Conservation (phyloP, 306 rosid species). For the Pyrus pyrifolia region DNA sequence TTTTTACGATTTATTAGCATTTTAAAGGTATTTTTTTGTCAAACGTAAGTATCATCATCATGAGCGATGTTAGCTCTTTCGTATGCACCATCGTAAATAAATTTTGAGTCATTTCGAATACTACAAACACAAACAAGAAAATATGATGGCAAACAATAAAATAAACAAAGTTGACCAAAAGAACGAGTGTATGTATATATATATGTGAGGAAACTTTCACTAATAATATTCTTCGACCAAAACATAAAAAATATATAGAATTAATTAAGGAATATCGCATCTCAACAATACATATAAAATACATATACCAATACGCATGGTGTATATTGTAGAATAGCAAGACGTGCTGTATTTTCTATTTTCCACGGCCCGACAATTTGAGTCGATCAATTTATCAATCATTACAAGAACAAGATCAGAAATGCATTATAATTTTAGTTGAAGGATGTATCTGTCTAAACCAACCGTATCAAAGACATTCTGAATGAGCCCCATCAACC, state of each 20-base stretch:
- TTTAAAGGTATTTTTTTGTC: background rate
- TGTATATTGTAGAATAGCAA: background rate
- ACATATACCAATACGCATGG: background rate
- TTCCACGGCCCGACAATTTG: background rate
- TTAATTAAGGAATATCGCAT: background rate
- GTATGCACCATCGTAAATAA: background rate
- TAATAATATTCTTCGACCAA: too few relatives aligned
- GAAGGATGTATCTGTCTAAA: background rate
- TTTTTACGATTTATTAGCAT: too few relatives aligned
- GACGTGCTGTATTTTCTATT: background rate
- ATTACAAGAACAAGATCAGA: too few relatives aligned
- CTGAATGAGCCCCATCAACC: background rate
- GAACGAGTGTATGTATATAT: too few relatives aligned
- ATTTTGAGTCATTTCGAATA: background rate
- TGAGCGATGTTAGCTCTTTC: background rate
- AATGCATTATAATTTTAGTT: background rate
- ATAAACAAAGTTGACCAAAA: too few relatives aligned
- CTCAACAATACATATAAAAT: background rate
- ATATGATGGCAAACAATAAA: too few relatives aligned
- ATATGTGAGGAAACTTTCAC: background rate
- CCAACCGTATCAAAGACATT: background rate
- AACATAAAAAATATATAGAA: too few relatives aligned
- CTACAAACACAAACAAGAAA: background rate
- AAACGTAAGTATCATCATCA: background rate
- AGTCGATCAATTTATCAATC: too few relatives aligned